A percentile compares a stretch with the other conserved stretches of the same genome.
Conservation (phyloP, 768 basidiomycete species). For the Podaxis sp. region DNA sequence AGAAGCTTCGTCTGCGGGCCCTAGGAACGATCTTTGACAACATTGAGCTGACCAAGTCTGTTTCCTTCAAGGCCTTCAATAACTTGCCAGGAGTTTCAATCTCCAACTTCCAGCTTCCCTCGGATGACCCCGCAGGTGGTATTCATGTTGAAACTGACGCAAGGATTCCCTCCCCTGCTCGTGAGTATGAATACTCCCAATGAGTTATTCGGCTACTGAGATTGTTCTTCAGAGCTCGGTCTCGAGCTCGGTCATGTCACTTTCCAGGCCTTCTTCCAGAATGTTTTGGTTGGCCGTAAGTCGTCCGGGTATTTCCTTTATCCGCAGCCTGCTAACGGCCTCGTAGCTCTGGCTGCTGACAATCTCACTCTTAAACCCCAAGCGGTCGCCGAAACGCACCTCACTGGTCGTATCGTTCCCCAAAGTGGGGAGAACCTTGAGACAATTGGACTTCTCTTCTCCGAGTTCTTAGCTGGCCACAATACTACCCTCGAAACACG, state of each 20-base stretch:
- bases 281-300: conserved; percentile 60
- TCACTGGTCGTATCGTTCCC: conserved; percentile 63
- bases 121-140: conserved; percentile 65
- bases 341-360: conserved; percentile 48
- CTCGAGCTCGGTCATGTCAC: conserved; percentile 65
- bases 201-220: conserved; percentile 16
- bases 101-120: conserved; percentile 67
- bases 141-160: conserved; percentile 71
- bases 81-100: conserved; percentile 68
- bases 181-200: conserved; percentile 36
- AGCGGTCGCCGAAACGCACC: conserved; percentile 46
- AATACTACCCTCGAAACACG: conserved; percentile 60
- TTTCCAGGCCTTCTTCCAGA: conserved; percentile 61
- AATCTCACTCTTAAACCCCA: conserved; percentile 50
- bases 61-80: conserved; percentile 71
- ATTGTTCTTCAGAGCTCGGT: conserved; percentile 50
- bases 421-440: conserved; percentile 54
- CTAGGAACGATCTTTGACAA: conserved; percentile 70
- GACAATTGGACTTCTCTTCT: conserved; percentile 61
- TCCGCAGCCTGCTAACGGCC: neutral
- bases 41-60: conserved; percentile 55
- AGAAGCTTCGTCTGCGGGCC: conserved; percentile 60
- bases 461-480: conserved; percentile 58
- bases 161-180: conserved; percentile 61
- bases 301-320: conserved; percentile 5